A percentile compares a stretch with the other conserved stretches of the same genome.
These are phyloP conservation scores for Balamuthia mandrillaris DNA, from an alignment of 208 protist species.

Conservation along the genomic window DNA sequence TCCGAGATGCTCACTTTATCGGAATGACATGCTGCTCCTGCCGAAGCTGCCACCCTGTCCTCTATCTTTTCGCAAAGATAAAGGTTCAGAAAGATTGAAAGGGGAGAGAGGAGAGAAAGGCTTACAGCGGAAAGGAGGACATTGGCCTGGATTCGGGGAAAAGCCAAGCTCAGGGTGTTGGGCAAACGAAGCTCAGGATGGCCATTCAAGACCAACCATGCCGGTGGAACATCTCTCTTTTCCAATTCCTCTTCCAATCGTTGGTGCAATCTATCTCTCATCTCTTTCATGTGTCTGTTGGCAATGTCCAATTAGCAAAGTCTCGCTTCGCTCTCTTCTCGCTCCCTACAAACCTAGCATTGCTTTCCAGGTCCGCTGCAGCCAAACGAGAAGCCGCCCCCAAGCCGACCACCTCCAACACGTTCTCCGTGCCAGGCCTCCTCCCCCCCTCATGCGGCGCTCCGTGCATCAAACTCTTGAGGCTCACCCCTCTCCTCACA, in stretches of 20 bases:
- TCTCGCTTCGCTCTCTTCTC: too few relatives aligned
- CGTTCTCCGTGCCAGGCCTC: constrained; percentile 34
- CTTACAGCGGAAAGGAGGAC: not conserved
- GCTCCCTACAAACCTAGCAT: too few relatives aligned
- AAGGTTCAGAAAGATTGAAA: not conserved
- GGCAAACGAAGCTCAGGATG: not conserved
- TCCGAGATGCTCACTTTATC: constrained; percentile 37
- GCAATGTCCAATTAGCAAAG: not conserved
- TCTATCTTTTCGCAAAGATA: not conserved
- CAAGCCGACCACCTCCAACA: not conserved
- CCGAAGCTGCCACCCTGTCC: constrained; percentile 28
- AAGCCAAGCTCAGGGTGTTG: constrained; percentile 14
- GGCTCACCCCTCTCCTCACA: not conserved
- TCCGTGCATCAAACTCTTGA: constrained; percentile 18
- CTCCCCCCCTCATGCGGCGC: not conserved
- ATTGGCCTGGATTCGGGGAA: not conserved
- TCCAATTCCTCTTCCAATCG: not conserved
- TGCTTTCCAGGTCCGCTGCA: not conserved
- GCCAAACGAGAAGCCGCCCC: not conserved
- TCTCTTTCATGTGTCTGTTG: constrained; percentile 26
- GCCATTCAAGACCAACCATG: not conserved
- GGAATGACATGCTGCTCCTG: constrained; percentile 45
- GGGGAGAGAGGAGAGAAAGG: not conserved
- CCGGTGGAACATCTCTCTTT: not conserved
- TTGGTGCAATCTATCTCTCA: not conserved